Base-by-base conservation (phyloP, 75 land plant species). In the Pinus albicaulis region DNA sequence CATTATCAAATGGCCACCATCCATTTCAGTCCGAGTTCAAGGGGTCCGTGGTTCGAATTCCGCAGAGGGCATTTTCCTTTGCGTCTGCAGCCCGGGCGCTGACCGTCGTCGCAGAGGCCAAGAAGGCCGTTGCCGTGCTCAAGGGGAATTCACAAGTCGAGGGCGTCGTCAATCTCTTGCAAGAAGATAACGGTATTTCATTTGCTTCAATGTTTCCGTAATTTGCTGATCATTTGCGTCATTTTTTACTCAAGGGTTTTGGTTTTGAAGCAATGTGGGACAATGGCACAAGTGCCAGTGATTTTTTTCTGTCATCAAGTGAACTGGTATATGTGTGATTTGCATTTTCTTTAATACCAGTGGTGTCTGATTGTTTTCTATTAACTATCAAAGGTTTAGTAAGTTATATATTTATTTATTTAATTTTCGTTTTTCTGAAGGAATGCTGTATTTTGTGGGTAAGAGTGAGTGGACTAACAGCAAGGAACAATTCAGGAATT, bases 101-200 rank as follows among this genome's bases (percentile, higher is more conserved):
- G 56, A 53, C 86, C 56, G 74, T 88, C 55, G 70, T 83, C 25
- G 92, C 96, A 15, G 93, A 80, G 56, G 72, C 90, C 38, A 90
- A 95, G 85, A 95, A 92, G 84, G 95, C 93, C 31, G 95, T 95
- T 20, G 95, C 95, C 22, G 95, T 95, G 28, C 92, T 95, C 74
- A 95, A 95, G 76, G 95, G 98, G 13, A 88, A 5, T 76, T 82
- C 92, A 34, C 7, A 48, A 16, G 95, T 95, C 53, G 95, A 95
- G 74, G 98, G 98, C 41, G 95, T 95, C 2, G 31, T 31, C 31
- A 31, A 31, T 31, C 31, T 31, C 31, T 31, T 2, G 31, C 31
- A 31, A 2, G 31, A 31, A 31, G 31, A 31, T 2, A 31, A 31
- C 31, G 95, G 92, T 41, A 95, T 92, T 69, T 44, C 52, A 44